Evolutionary conservation across 345 rosid species (phyloP), one percentile per base, ranked within the genome.

Genomic region (Syzygium jambos): DNA sequence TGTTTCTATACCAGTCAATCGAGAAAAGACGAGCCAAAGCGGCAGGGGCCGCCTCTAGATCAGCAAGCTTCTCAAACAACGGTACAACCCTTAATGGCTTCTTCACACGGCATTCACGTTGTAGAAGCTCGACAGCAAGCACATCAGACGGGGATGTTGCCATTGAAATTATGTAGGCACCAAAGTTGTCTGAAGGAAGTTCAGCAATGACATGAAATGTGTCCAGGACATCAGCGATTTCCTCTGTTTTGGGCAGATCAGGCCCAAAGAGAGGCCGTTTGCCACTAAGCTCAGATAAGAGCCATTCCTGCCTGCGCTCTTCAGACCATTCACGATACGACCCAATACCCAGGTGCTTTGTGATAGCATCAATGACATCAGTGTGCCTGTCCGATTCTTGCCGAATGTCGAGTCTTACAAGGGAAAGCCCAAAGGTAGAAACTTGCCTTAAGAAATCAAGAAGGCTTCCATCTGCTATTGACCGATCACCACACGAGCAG

Each of bases 381-480:
- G 99, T 93, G 88, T 98, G 99, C 88, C 99, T 89, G 19, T 96
- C 99, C 22, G 99, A 96, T 89, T 98, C 99, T 90, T 98, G 99
- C 52, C 99, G 92, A 84, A 98, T 95, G 88, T 98, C 99, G 16
- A 98, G 98, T 89, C 98, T 94, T 34, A 98, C 99, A 51, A 98
- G 95, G 14, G 98, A 94, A 84, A 98, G 99, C 43, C 99, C 99
- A 88, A 98, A 98, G 63, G 99, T 98, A 0, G 99, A 98, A 82
- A 95, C 99, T 93, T 98, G 98, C 43, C 99, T 93, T 87, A 98
- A 88, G 95, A 98, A 98, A 90, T 98, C 99, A 30, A 98, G 98
- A 25, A 98, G 95, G 95, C 98, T 96, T 85, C 99, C 99, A 87
- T 98, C 99, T 51, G 99, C 99, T 84, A 98, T 95, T 86, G 98